A percentile compares a stretch with the other conserved stretches of the same genome.
Evolutionary conservation across 176 grass and related monocot genomes (phyloP).

Genomic region (Saccharum spontaneum): DNA sequence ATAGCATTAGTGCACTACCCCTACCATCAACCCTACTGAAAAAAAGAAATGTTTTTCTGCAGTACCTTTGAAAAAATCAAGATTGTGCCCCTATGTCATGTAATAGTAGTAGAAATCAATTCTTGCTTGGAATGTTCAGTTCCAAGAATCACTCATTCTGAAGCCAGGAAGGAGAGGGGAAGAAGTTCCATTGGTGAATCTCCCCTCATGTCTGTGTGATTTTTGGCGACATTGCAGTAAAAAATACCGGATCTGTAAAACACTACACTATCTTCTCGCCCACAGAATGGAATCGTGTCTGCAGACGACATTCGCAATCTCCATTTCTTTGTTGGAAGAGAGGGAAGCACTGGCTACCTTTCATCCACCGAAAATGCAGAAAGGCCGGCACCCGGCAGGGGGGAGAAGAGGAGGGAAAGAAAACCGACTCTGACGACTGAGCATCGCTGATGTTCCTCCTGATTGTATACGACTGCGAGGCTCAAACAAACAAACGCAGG

Average conservation of each 20-base stretch:
- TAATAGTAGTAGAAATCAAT: not conserved
- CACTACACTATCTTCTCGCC: not conserved
- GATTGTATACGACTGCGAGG: not conserved
- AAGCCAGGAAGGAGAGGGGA: not conserved
- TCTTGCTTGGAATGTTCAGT: conserved; percentile 6
- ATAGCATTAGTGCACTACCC: conserved; percentile 10
- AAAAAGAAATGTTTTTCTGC: not conserved
- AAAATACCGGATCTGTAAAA: conserved; percentile 26
- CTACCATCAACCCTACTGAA: not conserved
- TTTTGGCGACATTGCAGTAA: not conserved
- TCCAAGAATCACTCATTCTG: not conserved
- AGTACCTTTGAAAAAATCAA: conserved; percentile 1
- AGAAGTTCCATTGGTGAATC: conserved; percentile 1
- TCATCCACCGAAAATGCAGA: conserved; percentile 7
- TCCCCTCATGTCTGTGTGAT: not conserved
- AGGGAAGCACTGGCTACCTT: not conserved
- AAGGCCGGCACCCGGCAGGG: not conserved
- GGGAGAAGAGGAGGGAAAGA: not conserved
- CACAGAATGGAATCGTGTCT: not conserved
- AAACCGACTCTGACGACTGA: too few species aligned
- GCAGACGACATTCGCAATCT: not conserved
- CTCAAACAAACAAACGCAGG: not conserved
- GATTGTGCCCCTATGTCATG: not conserved
- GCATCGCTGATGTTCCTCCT: not conserved
- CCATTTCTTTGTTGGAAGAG: not conserved